Evolutionary conservation across 2,329 filamentous ascomycete genomes (phyloP).

Genomic region (Dothideomycetes sp.): DNA sequence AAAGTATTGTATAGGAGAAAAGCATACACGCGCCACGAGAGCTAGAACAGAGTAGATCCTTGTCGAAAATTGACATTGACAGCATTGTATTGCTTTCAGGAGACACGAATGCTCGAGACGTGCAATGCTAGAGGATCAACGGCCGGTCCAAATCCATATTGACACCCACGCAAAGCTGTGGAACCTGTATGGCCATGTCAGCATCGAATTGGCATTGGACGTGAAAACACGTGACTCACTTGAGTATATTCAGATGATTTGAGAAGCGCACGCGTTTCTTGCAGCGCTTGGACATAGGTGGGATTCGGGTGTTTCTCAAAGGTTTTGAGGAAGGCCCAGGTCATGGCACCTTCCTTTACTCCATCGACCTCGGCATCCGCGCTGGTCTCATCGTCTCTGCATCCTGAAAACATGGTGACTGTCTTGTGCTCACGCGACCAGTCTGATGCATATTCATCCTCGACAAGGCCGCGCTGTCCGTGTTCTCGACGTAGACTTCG

Average conservation of each 20-base stretch:
- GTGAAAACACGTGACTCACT: not conserved
- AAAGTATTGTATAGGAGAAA: no score
- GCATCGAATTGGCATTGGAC: no score
- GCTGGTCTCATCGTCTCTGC: constrained; percentile 43
- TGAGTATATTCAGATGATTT: constrained; percentile 23
- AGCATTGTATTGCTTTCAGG: not conserved
- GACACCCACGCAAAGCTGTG: constrained; percentile 34
- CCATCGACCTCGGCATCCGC: constrained; percentile 38
- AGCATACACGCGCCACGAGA: no score
- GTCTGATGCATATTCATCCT: constrained; percentile 30
- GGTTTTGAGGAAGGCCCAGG: constrained; percentile 38
- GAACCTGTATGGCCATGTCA: constrained; percentile 27
- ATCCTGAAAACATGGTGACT: constrained; percentile 44
- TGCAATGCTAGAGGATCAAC: constrained; percentile 2
- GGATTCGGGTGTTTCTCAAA: constrained; percentile 31
- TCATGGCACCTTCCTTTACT: constrained; percentile 37
- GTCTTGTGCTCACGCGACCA: constrained; percentile 38
- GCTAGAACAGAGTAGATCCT: not conserved
- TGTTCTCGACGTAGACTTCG: constrained; percentile 38
- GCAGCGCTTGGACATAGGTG: constrained; percentile 31
- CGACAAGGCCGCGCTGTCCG: constrained; percentile 36
- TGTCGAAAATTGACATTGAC: not conserved
- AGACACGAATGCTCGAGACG: not conserved
- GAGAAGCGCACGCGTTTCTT: constrained; percentile 21
- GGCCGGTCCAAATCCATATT: constrained; percentile 33